phyloP scores from a whole-genome alignment of 2,329 filamentous ascomycete genomes.

The Claviceps pusilla region DNA sequence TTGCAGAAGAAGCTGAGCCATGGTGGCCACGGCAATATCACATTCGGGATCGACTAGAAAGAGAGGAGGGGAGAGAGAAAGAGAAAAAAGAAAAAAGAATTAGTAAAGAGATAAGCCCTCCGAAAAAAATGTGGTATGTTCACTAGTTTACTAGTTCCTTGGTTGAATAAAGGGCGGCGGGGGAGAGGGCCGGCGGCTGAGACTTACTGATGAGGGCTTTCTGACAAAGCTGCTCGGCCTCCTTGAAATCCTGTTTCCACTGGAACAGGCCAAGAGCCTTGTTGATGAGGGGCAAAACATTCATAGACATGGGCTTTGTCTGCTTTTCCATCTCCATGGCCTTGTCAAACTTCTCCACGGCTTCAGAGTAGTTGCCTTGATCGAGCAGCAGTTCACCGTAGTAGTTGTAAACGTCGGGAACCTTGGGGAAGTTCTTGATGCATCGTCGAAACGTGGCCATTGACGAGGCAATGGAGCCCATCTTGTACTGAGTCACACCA shows the following conservation, averaged over 20 bases:
- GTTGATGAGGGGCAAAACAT: conserved; percentile 94
- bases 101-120: background rate
- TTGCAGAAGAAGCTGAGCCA: conserved; percentile 93
- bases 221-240: conserved; percentile 91
- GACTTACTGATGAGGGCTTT: conserved; percentile 86
- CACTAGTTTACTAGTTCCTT: too few relatives aligned
- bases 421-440: conserved; percentile 95
- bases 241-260: conserved; percentile 91
- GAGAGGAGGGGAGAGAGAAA: too few relatives aligned
- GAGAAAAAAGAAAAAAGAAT: background rate
- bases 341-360: conserved; percentile 93
- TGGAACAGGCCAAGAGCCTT: conserved; percentile 95
- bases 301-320: conserved; percentile 87
- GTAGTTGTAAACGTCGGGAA: conserved; percentile 98
- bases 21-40: conserved; percentile 95
- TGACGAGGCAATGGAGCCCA: conserved; percentile 91
- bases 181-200: too few relatives aligned
- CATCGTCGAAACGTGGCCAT: conserved; percentile 97
- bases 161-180: background rate
- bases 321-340: conserved; percentile 98
- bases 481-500: conserved; percentile 98
- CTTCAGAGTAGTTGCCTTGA: conserved; percentile 88
- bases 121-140: too few relatives aligned
- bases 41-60: conserved; percentile 83
- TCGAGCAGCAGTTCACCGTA: conserved; percentile 94